Evolutionary conservation across 148 eudicot genomes (phyloP), one percentile per base, ranked within the genome.

Genomic region (Chenopodium suecicum): DNA sequence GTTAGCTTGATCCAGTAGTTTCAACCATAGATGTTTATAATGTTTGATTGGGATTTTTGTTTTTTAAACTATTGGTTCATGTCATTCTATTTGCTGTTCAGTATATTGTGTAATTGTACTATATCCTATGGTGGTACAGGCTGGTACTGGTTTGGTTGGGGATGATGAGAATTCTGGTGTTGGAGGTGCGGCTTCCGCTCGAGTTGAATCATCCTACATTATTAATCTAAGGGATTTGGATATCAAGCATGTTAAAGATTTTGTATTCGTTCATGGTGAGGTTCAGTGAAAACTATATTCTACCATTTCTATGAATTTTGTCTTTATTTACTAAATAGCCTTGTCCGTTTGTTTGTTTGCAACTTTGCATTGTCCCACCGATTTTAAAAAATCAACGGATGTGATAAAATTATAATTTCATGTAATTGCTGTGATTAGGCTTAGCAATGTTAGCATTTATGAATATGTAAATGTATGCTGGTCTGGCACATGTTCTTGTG

Each of bases 171-270:
- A 89, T 81, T 83, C 86, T 44, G 84, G 76, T 84, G 81, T 84
- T 34, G 94, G 94, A 78, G 85, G 87, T 70, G 75, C 92, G 72
- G 80, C 87, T 77, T 86, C 95, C 75, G 92, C 98, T 80, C 94
- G 92, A 65, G 81, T 95, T 82, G 97, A 93, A 78, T 92, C 98
- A 32, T 94, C 99, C 37, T 94, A 94, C 89, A 81, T 91, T 60
- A 87, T 94, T 66, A 87, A 85, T 78, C 80, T 95, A 70, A 88
- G 94, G 81, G 98, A 92, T 71, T 86, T 94, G 86, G 98, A 92
- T 68, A 86, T 94, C 88, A 95, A 90, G 85, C 99, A 95, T 88
- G 95, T 94, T 8, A 95, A 94, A 84, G 99, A 95, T 86, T 95
- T 91, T 85, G 86, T 89, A 83, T 95, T 92, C 85, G 86, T 95